Percentiles rank a stretch among this genome's conserved stretches.
Conservation (phyloP, 805 yeast genomes). For the Wickerhamomyces tratensis region DNA sequence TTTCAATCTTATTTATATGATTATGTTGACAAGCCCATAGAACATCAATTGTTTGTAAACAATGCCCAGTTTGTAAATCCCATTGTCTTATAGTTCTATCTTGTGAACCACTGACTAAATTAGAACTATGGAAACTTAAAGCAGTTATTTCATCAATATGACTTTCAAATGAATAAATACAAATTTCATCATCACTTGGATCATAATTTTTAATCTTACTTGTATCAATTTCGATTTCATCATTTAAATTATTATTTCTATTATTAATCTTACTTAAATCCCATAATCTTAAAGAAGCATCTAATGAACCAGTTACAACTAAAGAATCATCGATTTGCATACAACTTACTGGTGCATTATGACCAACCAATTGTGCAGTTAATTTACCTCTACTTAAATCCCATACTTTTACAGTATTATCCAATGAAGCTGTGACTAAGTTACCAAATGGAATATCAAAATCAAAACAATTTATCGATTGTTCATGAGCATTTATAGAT, state of each 20-base stretch:
- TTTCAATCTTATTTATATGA: constrained; percentile 7
- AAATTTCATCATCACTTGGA: constrained; percentile 13
- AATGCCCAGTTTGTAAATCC: constrained; percentile 59
- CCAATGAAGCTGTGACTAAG: constrained; percentile 68
- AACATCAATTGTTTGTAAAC: constrained; percentile 63
- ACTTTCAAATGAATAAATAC: constrained; percentile 44
- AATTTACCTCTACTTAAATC: constrained; percentile 53
- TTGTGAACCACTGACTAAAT: constrained; percentile 59
- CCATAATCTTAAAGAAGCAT: constrained; percentile 58
- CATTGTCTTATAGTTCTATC: constrained; percentile 70
- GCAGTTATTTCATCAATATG: constrained; percentile 64
- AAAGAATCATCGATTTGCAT: constrained; percentile 45
- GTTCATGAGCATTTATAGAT: constrained; percentile 41
- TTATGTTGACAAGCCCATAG: constrained; percentile 40
- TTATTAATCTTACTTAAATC: constrained; percentile 27
- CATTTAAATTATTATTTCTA: constrained; percentile 4
- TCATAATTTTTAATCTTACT: constrained; percentile 5
- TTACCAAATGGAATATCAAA: constrained; percentile 72
- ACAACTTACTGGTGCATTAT: constrained; percentile 46
- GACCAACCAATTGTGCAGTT: constrained; percentile 48
- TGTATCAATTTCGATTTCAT: constrained; percentile 5
- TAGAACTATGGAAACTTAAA: constrained; percentile 39
- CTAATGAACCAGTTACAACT: constrained; percentile 49
- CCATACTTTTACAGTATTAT: constrained; percentile 78
- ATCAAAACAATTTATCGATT: constrained; percentile 45